Conservation (phyloP, 805 yeast species). For the Yamadazyma philogaea region DNA sequence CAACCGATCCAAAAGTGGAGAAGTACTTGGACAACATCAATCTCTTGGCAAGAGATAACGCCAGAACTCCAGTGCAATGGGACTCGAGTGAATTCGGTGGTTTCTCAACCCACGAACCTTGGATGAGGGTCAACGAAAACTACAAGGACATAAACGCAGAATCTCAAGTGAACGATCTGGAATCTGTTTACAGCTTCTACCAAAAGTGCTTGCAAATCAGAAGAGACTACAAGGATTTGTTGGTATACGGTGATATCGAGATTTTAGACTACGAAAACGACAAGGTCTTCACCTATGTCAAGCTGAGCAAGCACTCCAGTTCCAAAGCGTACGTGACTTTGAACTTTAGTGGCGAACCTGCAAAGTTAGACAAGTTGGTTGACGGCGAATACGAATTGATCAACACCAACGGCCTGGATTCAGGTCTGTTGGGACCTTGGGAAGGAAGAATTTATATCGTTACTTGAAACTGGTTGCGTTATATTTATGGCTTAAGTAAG, state of each 20-base stretch:
- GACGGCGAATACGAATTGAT: conserved; percentile 29
- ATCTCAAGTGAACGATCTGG: conserved; percentile 42
- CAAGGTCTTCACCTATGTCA: conserved; percentile 40
- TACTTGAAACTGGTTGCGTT: not conserved
- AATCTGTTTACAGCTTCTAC: conserved; percentile 48
- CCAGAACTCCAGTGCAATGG: conserved; percentile 61
- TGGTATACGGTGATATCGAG: conserved; percentile 46
- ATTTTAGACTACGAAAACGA: conserved; percentile 43
- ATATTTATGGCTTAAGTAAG: not conserved
- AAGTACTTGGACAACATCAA: conserved; percentile 32
- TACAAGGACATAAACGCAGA: conserved; percentile 49
- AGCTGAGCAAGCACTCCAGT: conserved; percentile 22
- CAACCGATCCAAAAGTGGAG: conserved; percentile 6
- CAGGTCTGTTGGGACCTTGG: conserved; percentile 35
- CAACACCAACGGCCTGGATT: conserved; percentile 26
- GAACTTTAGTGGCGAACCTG: conserved; percentile 38
- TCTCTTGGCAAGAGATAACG: conserved; percentile 48
- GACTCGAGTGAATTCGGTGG: conserved; percentile 43
- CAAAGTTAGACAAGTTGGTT: conserved; percentile 27
- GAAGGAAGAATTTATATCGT: conserved; percentile 41
- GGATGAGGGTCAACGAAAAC: conserved; percentile 53
- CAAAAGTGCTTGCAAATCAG: conserved; percentile 41
- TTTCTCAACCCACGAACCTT: conserved; percentile 47
- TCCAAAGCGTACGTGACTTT: conserved; percentile 36
- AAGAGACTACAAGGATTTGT: conserved; percentile 41